Conservation (phyloP, 2,329 filamentous ascomycete genomes). For the Talaromyces sp. region DNA sequence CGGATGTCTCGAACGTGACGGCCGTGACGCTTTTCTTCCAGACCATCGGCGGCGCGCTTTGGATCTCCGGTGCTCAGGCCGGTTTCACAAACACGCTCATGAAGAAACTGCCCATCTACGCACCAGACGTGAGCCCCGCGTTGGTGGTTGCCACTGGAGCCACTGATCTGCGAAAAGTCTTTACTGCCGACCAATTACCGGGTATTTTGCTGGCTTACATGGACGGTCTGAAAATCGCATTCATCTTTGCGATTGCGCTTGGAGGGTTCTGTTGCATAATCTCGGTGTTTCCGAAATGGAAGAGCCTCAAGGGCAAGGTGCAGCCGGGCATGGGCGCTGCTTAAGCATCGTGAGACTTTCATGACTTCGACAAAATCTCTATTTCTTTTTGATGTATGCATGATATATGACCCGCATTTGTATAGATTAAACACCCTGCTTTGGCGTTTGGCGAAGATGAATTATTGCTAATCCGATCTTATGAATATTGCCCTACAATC, state of each 20-base stretch:
- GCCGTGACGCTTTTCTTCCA: constrained; percentile 29
- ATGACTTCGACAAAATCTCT: neutral
- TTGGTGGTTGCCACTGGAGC: constrained; percentile 31
- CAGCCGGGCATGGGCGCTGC: constrained; percentile 14
- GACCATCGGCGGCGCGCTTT: constrained; percentile 33
- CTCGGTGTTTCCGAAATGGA: constrained; percentile 19
- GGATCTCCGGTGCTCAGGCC: constrained; percentile 31
- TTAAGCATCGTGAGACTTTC: neutral
- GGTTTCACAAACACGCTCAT: constrained; percentile 34
- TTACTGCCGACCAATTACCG: constrained; percentile 24
- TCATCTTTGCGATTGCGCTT: constrained; percentile 20
- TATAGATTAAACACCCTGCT: neutral
- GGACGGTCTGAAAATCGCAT: constrained; percentile 26
- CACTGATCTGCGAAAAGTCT: constrained; percentile 28
- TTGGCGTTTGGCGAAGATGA: neutral
- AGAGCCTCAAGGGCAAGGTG: constrained; percentile 20
- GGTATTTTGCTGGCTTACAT: constrained; percentile 33
- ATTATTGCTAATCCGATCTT: neutral
- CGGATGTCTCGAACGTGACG: constrained; percentile 23
- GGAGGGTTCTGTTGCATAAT: constrained; percentile 17
- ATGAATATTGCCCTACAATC: neutral
- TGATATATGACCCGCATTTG: neutral
- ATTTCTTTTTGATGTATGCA: neutral
- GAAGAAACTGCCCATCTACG: constrained; percentile 23
- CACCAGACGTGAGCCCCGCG: constrained; percentile 26